A percentile compares a stretch with the other conserved stretches of the same genome.
Evolutionary conservation across 768 basidiomycete genomes (phyloP).

Genomic region (Cystobasidium onofrii): DNA sequence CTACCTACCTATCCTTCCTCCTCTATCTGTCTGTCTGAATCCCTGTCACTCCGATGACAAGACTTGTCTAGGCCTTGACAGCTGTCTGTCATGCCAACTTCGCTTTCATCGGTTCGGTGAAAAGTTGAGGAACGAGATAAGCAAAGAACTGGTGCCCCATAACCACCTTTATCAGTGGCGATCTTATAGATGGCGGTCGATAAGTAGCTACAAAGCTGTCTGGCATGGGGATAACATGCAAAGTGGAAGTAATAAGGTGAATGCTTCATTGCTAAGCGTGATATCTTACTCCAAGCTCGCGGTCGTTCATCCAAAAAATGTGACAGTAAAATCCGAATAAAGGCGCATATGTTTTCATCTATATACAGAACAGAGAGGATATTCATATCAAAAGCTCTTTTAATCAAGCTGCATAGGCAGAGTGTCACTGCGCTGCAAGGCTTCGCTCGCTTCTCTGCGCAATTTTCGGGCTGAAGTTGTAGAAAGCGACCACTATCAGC

Average conservation of each 20-base stretch:
- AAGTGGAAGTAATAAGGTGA: no score
- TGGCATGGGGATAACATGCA: no score
- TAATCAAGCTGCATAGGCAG: background rate
- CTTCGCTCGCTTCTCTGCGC: background rate
- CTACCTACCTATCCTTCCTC: background rate
- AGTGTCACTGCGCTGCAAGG: background rate
- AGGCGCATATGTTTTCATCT: no score
- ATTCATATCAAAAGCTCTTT: background rate
- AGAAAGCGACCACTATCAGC: no score
- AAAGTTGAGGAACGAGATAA: background rate
- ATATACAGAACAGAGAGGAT: no score
- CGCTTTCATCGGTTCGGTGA: background rate
- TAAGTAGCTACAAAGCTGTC: background rate
- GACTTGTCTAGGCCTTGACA: background rate
- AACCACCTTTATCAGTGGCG: background rate
- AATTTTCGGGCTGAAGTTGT: background rate
- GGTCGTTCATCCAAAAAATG: no score
- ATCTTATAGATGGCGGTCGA: background rate
- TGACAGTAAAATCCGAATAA: no score
- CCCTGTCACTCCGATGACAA: background rate
- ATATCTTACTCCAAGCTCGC: no score
- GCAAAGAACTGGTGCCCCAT: background rate
- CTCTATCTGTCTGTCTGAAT: background rate
- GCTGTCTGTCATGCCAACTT: background rate
- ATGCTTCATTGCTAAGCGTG: no score